Evolutionary conservation across 73 alveolate species (phyloP).

Genomic region (Paramecium sonneborni): DNA sequence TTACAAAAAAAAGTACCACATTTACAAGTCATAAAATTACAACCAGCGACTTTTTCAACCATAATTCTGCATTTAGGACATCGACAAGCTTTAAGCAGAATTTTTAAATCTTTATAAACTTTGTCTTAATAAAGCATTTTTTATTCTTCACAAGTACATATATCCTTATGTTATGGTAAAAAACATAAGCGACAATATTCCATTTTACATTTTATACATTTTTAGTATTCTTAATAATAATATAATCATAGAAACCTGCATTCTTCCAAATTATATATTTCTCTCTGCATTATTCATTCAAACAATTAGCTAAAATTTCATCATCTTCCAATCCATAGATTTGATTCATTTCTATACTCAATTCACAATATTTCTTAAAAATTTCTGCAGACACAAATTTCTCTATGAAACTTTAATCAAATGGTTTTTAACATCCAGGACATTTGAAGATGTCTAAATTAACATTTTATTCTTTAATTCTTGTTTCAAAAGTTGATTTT

Average conservation of each 20-base stretch:
- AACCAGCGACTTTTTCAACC: background rate
- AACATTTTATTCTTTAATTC: background rate
- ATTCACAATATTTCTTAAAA: background rate
- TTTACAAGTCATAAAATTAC: constrained; percentile 33
- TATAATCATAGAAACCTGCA: background rate
- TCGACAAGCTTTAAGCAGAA: background rate
- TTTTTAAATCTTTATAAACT: background rate
- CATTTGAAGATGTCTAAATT: background rate
- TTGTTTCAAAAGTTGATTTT: background rate
- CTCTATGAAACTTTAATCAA: background rate
- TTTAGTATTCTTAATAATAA: background rate
- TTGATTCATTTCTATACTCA: background rate
- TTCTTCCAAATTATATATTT: constrained; percentile 38
- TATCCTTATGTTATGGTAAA: background rate
- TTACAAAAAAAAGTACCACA: background rate
- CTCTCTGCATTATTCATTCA: background rate
- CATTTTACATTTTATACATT: background rate
- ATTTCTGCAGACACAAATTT: background rate
- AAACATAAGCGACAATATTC: background rate
- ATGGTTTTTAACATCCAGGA: background rate
- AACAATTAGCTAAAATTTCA: constrained; percentile 7
- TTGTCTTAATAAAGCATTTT: background rate
- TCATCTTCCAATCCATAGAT: background rate
- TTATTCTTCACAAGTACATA: background rate
- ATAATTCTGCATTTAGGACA: constrained; percentile 22